These are phyloP conservation scores for Ophiocordyceps robertsii DNA, from an alignment of 2,329 filamentous ascomycete genomes.

Conservation along the genomic window DNA sequence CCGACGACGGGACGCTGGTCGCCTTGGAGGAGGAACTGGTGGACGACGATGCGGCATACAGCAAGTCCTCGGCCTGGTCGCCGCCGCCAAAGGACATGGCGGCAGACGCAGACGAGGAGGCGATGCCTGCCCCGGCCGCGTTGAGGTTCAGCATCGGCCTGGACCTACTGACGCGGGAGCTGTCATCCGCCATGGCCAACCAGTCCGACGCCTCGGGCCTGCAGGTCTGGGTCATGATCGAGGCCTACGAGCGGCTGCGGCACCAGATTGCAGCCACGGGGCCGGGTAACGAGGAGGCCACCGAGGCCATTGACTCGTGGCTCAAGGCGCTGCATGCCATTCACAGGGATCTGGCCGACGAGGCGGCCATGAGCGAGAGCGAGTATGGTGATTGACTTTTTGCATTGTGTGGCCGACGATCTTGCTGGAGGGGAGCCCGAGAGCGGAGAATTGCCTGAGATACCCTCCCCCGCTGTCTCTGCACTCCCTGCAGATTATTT, in stretches of 20 bases:
- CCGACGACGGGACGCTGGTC: constrained; percentile 32
- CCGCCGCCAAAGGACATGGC: constrained; percentile 5
- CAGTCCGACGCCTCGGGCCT: constrained; percentile 25
- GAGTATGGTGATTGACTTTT: constrained; percentile 12
- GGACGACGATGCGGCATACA: constrained; percentile 29
- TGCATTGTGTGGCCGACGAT: too few relatives aligned
- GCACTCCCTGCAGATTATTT: too few relatives aligned
- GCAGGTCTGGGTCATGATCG: constrained; percentile 44
- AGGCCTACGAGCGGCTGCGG: constrained; percentile 40
- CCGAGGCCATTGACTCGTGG: constrained; percentile 31
- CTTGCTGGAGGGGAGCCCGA: too few relatives aligned
- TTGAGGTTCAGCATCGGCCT: constrained; percentile 36
- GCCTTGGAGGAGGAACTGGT: constrained; percentile 32
- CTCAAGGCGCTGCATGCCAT: constrained; percentile 32
- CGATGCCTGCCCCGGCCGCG: constrained; percentile 14
- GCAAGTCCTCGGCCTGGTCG: constrained; percentile 29
- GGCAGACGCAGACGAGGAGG: background rate
- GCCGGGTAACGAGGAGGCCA: constrained; percentile 16
- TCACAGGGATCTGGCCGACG: constrained; percentile 19
- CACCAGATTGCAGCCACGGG: constrained; percentile 27
- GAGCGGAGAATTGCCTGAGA: too few relatives aligned
- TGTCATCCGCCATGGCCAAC: constrained; percentile 26
- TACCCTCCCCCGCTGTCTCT: too few relatives aligned
- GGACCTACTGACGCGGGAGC: constrained; percentile 34
- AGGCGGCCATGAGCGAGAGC: constrained; percentile 11